phyloP scores from a whole-genome alignment of 495 filamentous ascomycete species.

The Platismatia glauca region DNA sequence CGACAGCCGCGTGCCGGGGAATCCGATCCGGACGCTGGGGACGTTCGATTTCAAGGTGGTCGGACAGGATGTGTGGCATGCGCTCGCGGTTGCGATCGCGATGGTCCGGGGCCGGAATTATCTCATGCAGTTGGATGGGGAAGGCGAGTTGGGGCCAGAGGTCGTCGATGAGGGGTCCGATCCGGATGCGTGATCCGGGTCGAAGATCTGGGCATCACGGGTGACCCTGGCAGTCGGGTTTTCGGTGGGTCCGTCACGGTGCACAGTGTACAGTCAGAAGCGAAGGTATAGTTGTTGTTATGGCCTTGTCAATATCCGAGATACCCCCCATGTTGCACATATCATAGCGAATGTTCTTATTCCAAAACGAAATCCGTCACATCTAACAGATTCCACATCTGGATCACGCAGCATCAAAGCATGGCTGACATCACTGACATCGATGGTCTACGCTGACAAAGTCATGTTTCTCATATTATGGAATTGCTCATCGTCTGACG shows the following conservation, averaged over 20 bases:
- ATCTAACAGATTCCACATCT: neutral
- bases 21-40: conserved; percentile 22
- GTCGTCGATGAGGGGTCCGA: conserved; percentile 19
- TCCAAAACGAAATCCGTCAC: neutral
- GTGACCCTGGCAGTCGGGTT: neutral
- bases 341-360: neutral
- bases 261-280: neutral
- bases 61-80: conserved; percentile 42
- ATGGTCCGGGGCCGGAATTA: conserved; percentile 33
- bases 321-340: neutral
- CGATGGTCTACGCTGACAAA: neutral
- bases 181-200: conserved; percentile 2
- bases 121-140: conserved; percentile 27
- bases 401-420: neutral
- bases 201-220: neutral
- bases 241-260: neutral
- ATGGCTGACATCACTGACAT: neutral
- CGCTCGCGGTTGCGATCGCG: conserved; percentile 36
- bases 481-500: neutral
- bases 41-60: conserved; percentile 35
- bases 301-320: neutral
- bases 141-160: conserved; percentile 14
- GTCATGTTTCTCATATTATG: neutral
- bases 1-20: conserved; percentile 24
- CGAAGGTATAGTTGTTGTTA: neutral